Evolutionary conservation across 2,329 filamentous ascomycete genomes (phyloP).

Genomic region (Kalmusia sp.): DNA sequence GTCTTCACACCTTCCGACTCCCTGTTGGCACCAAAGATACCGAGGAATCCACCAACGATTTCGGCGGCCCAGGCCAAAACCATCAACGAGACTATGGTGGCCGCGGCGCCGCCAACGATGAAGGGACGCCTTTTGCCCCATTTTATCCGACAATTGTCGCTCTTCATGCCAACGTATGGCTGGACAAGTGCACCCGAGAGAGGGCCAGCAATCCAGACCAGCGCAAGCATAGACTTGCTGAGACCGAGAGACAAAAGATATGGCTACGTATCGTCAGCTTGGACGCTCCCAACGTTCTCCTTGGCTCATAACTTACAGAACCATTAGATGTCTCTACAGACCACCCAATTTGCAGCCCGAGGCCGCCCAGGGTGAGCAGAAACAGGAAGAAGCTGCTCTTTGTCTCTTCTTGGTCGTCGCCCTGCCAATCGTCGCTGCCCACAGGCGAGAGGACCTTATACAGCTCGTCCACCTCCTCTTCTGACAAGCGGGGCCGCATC

Average conservation of each 20-base stretch:
- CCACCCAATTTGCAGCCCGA: slow-evolving; percentile 92
- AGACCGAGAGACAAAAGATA: slow-evolving; percentile 61
- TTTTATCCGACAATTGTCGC: slow-evolving; percentile 56
- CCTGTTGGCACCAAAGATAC: slow-evolving; percentile 73
- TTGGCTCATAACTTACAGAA: slow-evolving; percentile 61
- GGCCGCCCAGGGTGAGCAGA: slow-evolving; percentile 83
- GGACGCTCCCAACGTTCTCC: neutral
- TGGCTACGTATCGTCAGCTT: slow-evolving; percentile 42
- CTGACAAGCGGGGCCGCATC: slow-evolving; percentile 35
- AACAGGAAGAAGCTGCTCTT: slow-evolving; percentile 88
- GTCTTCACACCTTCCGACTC: slow-evolving; percentile 70
- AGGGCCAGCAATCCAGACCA: slow-evolving; percentile 64
- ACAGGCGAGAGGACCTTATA: slow-evolving; percentile 43
- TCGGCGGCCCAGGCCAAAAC: slow-evolving; percentile 59
- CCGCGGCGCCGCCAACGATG: slow-evolving; percentile 57
- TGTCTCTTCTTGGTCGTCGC: slow-evolving; percentile 63
- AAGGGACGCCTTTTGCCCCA: slow-evolving; percentile 62
- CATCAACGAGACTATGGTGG: slow-evolving; percentile 59
- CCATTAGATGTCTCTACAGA: slow-evolving; percentile 94
- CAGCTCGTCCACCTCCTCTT: slow-evolving; percentile 39
- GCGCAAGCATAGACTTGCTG: slow-evolving; percentile 58
- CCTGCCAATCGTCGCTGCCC: slow-evolving; percentile 50
- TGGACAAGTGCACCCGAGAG: slow-evolving; percentile 61
- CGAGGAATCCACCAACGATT: slow-evolving; percentile 68
- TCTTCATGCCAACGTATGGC: slow-evolving; percentile 61